Evolutionary conservation across 2,329 filamentous ascomycete species (phyloP).

Genomic region (Albophoma yamanashiensis): DNA sequence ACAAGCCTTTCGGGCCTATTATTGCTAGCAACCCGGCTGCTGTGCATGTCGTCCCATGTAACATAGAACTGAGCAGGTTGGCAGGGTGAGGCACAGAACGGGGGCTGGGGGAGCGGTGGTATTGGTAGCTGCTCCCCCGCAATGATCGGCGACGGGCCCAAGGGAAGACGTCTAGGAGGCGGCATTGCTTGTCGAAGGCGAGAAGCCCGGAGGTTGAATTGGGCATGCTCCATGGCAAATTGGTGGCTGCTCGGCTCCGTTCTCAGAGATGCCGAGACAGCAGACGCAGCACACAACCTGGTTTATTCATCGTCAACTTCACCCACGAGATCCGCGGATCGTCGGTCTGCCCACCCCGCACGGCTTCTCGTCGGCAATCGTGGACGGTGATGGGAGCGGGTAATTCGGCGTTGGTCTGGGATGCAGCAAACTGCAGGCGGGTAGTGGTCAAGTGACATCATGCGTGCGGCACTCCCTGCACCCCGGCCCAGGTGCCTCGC

Average conservation of each 20-base stretch:
- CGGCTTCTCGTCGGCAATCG: not conserved
- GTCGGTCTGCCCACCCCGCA: not conserved
- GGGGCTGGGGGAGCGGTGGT: not conserved
- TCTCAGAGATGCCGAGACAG: not conserved
- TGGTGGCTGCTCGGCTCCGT: not conserved
- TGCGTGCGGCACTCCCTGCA: not conserved
- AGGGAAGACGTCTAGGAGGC: too few relatives aligned
- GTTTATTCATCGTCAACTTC: too few relatives aligned
- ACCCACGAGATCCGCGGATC: not conserved
- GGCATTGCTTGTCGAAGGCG: not conserved
- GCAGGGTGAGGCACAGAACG: not conserved
- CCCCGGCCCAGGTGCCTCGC: not conserved
- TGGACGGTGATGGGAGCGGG: not conserved
- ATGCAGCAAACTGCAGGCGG: not conserved
- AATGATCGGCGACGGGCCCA: not conserved
- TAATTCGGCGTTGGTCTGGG: not conserved
- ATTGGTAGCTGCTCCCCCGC: not conserved
- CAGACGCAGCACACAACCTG: not conserved
- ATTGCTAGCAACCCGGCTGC: not conserved
- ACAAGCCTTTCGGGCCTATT: slow-evolving; percentile 1
- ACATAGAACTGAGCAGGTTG: not conserved
- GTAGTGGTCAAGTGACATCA: not conserved
- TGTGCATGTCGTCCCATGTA: not conserved
- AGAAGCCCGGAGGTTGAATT: not conserved
- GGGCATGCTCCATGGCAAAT: not conserved